Base-by-base conservation (phyloP, 2,329 filamentous ascomycete genomes). In the Neoscytalidium dimidiatum region DNA sequence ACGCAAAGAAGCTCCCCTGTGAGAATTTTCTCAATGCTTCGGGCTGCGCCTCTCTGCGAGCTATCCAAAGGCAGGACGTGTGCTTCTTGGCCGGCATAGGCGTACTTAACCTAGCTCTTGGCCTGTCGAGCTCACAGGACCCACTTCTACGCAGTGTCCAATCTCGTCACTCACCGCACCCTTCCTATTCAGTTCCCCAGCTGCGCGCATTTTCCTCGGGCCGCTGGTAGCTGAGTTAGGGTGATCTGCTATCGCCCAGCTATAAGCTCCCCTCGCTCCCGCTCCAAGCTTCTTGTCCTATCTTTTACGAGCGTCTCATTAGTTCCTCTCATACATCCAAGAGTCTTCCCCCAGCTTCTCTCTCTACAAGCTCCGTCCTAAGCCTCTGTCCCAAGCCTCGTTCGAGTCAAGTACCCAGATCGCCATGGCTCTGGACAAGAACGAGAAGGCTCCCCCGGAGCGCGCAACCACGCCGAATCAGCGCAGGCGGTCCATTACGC, bases 401-500 rank as follows among this genome's bases (percentile, higher is more conserved):
- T 48, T 38, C 31, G 31, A 38, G 51, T 26, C 51, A 56, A 38
- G 11, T 28, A 31, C 23, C 53, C 14, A 11, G 19, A 8, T 17
- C 26, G 9, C 56, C 28, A 60, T 60, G 56, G 38, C 38, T 29
- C 28, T 26, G 14, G 56, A 48, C 38, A 46, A 60, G 56, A 60
- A 33, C 26, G n/a, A 60, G 9, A 23, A 48, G 4, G 35, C 38
- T 28, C 26, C 49, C 7, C 23, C 3, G 14, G 33, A 43, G 35
- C 33, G 33, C 7, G 26, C 46, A 9, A 51, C 23, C 26, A 31
- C 46, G 3, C 46, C 46, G n/a, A 17, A 11, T 1, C 38, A 41
- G 14, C 38, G 33, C 28, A 23, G n/a, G 19, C 29, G 49, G 17
- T 31, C 29, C 7, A n/a, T 29, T 11, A 31, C 49, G 17, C 17